Evolutionary conservation across 352 stramenopile genomes (phyloP).

Genomic region (Bremia lactucae): DNA sequence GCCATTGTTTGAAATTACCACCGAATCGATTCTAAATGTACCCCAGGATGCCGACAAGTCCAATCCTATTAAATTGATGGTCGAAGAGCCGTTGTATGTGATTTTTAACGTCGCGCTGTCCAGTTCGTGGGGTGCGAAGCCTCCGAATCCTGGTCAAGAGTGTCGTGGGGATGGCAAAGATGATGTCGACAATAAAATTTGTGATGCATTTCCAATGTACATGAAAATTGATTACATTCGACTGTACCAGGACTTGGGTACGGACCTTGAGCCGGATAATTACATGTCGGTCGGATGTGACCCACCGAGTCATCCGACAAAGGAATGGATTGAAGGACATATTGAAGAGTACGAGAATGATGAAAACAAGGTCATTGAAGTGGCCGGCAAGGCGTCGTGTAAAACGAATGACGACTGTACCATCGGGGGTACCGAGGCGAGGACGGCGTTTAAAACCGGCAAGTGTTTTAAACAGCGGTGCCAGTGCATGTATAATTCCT

Average conservation of each 20-base stretch:
- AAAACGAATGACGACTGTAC: conserved; percentile 33
- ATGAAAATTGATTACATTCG: conserved; percentile 82
- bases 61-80: conserved; percentile 42
- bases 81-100: conserved; percentile 40
- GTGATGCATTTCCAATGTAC: conserved; percentile 34
- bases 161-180: conserved; percentile 20
- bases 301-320: neutral
- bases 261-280: neutral
- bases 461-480: conserved; percentile 38
- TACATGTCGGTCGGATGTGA: conserved; percentile 1
- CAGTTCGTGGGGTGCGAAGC: conserved; percentile 21
- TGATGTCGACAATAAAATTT: conserved; percentile 24
- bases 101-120: conserved; percentile 50
- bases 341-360: conserved; percentile 20
- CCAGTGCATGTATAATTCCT: conserved; percentile 34
- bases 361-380: conserved; percentile 1
- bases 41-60: conserved; percentile 27
- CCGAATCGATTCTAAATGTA: conserved; percentile 30
- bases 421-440: conserved; percentile 11
- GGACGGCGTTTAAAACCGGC: conserved; percentile 22
- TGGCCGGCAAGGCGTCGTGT: conserved; percentile 32
- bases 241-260: conserved; percentile 23
- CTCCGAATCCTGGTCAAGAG: conserved; percentile 22
- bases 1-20: conserved; percentile 48
- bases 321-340: conserved; percentile 2